Conservation (phyloP, 345 rosid species). For the Populus nigra region DNA sequence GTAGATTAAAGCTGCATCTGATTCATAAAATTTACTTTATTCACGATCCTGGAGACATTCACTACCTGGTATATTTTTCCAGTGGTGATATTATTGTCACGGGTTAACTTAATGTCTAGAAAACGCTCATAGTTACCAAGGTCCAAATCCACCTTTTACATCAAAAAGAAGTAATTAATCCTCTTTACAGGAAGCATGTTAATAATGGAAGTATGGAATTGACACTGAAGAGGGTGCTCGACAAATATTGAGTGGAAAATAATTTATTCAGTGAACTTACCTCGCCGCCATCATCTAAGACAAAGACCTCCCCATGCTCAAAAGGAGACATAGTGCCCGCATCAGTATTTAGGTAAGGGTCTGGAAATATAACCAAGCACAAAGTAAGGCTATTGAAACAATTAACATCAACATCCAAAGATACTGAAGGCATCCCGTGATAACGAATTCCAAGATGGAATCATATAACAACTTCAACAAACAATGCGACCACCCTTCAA, state of each 20-base stretch:
- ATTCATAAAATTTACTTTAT: background rate
- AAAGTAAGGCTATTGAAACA: background rate
- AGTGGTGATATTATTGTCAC: slow-evolving; percentile 88
- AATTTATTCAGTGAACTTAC: slow-evolving; percentile 33
- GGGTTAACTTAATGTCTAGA: slow-evolving; percentile 72
- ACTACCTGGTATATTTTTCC: slow-evolving; percentile 89
- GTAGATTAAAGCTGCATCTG: background rate
- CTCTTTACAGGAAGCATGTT: slow-evolving; percentile 2
- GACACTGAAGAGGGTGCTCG: background rate
- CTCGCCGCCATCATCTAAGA: slow-evolving; percentile 98
- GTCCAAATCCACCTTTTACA: slow-evolving; percentile 88
- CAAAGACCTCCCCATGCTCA: slow-evolving; percentile 98
- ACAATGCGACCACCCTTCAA: background rate
- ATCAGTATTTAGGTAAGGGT: slow-evolving; percentile 93
- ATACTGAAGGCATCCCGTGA: background rate
- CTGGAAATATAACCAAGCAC: slow-evolving; percentile 32
- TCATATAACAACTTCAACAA: background rate
- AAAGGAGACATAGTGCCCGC: slow-evolving; percentile 99
- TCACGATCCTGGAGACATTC: background rate
- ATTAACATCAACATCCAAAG: background rate
- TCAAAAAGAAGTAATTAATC: background rate
- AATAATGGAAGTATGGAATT: background rate
- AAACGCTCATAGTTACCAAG: slow-evolving; percentile 99
- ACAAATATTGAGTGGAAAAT: background rate
- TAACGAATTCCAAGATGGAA: background rate